Percentiles rank a stretch among this genome's conserved stretches.
These are phyloP conservation scores for Kwoniella bestiolae DNA, from an alignment of 768 basidiomycete species.

Conservation along the genomic window DNA sequence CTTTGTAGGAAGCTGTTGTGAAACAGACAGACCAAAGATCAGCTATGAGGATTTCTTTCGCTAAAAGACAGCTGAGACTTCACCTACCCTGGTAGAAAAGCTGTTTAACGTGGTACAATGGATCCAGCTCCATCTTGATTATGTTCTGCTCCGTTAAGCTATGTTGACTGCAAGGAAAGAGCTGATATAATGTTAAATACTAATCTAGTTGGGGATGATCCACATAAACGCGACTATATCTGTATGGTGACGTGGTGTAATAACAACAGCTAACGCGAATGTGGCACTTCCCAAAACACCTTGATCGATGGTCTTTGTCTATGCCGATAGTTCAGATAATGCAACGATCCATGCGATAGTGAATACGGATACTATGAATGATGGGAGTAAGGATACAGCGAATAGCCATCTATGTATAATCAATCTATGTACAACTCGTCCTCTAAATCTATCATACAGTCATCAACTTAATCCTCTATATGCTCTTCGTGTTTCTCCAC, in stretches of 20 bases:
- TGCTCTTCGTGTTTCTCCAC: background rate
- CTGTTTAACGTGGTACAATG: conserved; percentile 57
- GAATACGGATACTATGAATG: background rate
- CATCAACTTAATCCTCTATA: background rate
- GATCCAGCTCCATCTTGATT: conserved; percentile 56
- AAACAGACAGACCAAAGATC: conserved; percentile 6
- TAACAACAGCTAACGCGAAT: conserved; percentile 7
- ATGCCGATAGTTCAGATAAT: no score
- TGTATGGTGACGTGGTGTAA: conserved; percentile 8
- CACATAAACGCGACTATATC: background rate
- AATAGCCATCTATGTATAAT: background rate
- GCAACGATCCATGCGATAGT: conserved; percentile 4
- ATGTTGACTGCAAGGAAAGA: no score
- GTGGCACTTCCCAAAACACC: conserved; percentile 4
- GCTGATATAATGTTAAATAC: background rate
- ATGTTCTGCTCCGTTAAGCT: background rate
- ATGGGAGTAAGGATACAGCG: background rate
- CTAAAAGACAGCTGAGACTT: background rate
- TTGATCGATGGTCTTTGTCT: background rate
- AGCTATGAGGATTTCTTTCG: conserved; percentile 9
- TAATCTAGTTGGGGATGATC: background rate
- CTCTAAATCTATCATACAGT: background rate
- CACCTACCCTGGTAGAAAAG: conserved; percentile 57
- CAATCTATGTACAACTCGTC: background rate
- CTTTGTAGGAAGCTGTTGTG: conserved; percentile 52